phyloP scores from a whole-genome alignment of 768 basidiomycete species.

The Mycena galopus region DNA sequence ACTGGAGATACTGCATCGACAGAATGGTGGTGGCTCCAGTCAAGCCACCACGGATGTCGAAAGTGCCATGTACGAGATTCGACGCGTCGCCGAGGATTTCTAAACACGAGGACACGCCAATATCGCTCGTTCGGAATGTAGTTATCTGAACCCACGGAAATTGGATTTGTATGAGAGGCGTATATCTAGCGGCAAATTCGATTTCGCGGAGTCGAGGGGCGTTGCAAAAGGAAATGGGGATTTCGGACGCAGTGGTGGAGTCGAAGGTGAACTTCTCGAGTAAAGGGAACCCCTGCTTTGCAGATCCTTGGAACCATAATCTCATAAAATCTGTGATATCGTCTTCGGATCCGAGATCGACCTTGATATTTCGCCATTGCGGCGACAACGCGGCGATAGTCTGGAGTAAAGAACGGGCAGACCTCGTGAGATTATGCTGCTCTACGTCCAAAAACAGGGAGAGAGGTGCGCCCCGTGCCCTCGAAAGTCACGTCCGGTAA shows the following conservation, averaged over 20 bases:
- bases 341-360: background rate
- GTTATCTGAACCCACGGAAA: slow-evolving; percentile 5
- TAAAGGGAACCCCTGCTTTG: too few species aligned
- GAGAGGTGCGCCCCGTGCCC: background rate
- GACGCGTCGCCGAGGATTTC: background rate
- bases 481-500: background rate
- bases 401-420: background rate
- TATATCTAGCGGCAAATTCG: background rate
- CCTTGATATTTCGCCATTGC: background rate
- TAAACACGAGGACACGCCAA: background rate
- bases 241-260: background rate
- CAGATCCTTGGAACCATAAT: too few species aligned
- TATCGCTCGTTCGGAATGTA: background rate
- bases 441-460: background rate
- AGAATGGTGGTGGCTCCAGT: background rate
- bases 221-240: background rate
- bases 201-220: slow-evolving; percentile 7
- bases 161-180: background rate
- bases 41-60: background rate
- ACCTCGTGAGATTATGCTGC: background rate
- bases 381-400: background rate
- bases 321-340: background rate
- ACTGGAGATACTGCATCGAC: background rate
- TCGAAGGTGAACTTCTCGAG: background rate
- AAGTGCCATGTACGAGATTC: background rate